phyloP scores from a whole-genome alignment of 1,139 yeast species.

The Dujonia santamariae region DNA sequence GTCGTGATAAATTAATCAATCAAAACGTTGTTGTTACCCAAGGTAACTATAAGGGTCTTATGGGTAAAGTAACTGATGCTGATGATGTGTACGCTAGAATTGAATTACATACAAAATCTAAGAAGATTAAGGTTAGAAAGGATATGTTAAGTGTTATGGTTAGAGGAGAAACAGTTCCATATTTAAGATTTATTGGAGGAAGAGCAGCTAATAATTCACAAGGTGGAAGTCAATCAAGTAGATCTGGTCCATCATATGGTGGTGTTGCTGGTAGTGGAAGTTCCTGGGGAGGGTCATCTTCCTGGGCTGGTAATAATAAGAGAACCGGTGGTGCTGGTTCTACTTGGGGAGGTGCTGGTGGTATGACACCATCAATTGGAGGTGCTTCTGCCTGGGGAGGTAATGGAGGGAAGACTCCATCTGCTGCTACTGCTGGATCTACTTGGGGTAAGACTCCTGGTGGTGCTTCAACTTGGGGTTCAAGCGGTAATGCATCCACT shows the following conservation, averaged over 20 bases:
- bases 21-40: conserved; percentile 83
- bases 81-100: conserved; percentile 89
- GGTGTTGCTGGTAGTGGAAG: conserved; percentile 39
- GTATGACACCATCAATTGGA: conserved; percentile 21
- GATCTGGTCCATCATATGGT: conserved; percentile 22
- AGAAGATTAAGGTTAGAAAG: conserved; percentile 82
- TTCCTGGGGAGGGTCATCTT: conserved; percentile 30
- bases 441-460: conserved; percentile 23
- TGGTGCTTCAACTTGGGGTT: conserved; percentile 33
- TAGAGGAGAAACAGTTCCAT: conserved; percentile 68
- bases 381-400: conserved; percentile 40
- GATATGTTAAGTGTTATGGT: conserved; percentile 69
- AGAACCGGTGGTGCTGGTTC: conserved; percentile 33
- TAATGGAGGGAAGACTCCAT: conserved; percentile 34
- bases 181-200: conserved; percentile 67
- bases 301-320: conserved; percentile 28
- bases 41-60: conserved; percentile 91
- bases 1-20: conserved; percentile 77
- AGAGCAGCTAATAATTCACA: conserved; percentile 26
- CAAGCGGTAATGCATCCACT: conserved; percentile 8
- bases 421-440: conserved; percentile 19
- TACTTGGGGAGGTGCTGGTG: conserved; percentile 24
- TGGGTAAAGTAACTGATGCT: conserved; percentile 91
- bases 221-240: not conserved
- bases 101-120: conserved; percentile 89